These are phyloP conservation scores for Chlamydomonas sp. DNA, from an alignment of 139 green algal genomes.

Conservation along the genomic window DNA sequence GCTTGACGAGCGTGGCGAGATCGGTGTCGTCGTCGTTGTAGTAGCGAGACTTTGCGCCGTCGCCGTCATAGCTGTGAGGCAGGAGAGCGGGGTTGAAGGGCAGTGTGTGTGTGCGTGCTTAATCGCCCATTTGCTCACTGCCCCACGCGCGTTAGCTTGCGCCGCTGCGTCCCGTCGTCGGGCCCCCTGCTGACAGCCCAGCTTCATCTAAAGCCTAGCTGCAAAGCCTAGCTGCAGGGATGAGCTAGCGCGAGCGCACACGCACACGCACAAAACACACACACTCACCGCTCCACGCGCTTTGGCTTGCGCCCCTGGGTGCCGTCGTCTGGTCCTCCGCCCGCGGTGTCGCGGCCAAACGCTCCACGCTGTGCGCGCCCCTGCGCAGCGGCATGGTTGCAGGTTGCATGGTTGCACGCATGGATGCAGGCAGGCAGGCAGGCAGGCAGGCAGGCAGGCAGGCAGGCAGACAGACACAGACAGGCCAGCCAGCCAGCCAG, in stretches of 20 bases:
- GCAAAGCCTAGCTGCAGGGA: no score
- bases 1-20: constrained; percentile 67
- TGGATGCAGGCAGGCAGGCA: neutral
- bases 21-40: constrained; percentile 81
- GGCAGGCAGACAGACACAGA: no score
- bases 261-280: no score
- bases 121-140: neutral
- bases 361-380: constrained; percentile 66
- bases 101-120: no score
- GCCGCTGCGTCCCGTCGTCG: no score
- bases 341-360: constrained; percentile 68
- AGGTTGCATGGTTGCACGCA: constrained; percentile 25
- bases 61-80: constrained; percentile 15
- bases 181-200: no score
- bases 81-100: neutral
- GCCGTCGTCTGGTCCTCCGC: no score
- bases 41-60: constrained; percentile 41
- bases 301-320: constrained; percentile 6
- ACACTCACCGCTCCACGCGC: constrained; percentile 8
- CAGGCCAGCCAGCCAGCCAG: no score
- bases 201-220: no score
- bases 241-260: no score
- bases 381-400: constrained; percentile 22
- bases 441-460: no score
- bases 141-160: neutral